A percentile compares a stretch with the other conserved stretches of the same genome.
phyloP scores from a whole-genome alignment of 2,329 filamentous ascomycete species.

The Apiospora aurea region DNA sequence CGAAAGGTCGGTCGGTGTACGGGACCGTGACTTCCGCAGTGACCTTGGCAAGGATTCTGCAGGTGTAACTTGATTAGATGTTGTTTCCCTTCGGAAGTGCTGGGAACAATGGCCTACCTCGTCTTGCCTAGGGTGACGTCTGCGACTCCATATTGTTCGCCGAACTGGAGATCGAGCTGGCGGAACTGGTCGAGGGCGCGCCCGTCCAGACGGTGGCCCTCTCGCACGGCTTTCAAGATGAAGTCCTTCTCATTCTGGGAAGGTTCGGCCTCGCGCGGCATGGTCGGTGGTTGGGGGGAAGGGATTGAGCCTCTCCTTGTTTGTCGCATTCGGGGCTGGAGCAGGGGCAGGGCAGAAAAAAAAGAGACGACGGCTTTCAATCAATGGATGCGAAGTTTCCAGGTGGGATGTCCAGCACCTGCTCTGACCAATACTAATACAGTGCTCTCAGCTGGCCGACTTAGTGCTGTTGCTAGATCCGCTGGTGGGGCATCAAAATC shows the following conservation, averaged over 20 bases:
- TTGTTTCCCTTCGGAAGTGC: neutral
- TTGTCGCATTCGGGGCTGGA: constrained; percentile 27
- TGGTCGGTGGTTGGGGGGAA: constrained; percentile 47
- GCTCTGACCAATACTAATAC: constrained; percentile 2
- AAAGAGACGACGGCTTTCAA: neutral
- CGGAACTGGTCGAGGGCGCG: constrained; percentile 83
- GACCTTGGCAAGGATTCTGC: constrained; percentile 81
- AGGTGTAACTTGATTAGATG: neutral
- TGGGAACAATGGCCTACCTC: constrained; percentile 61
- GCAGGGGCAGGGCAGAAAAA: neutral
- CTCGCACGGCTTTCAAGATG: constrained; percentile 79
- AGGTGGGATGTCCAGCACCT: neutral
- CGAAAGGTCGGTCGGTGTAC: constrained; percentile 87
- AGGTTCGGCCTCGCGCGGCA: constrained; percentile 93
- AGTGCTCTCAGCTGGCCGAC: neutral
- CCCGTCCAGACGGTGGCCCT: constrained; percentile 84
- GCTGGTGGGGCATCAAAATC: constrained; percentile 4
- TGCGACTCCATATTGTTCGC: constrained; percentile 88
- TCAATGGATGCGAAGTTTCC: neutral
- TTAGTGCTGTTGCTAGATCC: neutral
- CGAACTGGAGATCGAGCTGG: constrained; percentile 78
- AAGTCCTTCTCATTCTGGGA: constrained; percentile 90
- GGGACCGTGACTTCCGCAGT: constrained; percentile 89
- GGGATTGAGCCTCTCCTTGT: constrained; percentile 28
- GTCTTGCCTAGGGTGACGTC: constrained; percentile 91